These are phyloP conservation scores for Acmispon strigosus DNA, from an alignment of 306 rosid species.

Conservation along the genomic window DNA sequence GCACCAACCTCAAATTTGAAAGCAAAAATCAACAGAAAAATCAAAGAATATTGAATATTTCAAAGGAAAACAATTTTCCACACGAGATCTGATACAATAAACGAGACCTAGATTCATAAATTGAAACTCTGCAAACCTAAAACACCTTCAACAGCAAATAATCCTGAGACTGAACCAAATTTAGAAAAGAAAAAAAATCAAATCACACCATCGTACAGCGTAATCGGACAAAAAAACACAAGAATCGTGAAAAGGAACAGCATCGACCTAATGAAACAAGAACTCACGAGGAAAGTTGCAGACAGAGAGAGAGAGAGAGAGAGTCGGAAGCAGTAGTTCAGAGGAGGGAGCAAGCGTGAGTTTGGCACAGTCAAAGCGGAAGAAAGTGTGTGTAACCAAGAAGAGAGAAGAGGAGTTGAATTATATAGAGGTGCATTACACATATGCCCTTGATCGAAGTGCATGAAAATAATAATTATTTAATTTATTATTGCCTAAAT, in stretches of 20 bases:
- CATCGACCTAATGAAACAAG: background rate
- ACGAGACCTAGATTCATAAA: background rate
- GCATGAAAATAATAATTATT: background rate
- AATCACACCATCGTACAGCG: background rate
- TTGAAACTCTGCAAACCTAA: background rate
- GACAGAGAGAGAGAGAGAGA: background rate
- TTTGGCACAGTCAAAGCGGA: constrained; percentile 46
- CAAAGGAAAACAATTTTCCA: background rate
- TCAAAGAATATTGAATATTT: background rate
- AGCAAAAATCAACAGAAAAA: background rate
- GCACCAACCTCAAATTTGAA: background rate
- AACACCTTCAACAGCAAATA: background rate
- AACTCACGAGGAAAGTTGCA: constrained; percentile 15
- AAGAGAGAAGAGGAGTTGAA: constrained; percentile 37
- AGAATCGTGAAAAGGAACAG: background rate
- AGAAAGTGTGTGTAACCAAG: constrained; percentile 17
- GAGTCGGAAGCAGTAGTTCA: background rate
- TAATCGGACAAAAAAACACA: background rate
- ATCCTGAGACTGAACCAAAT: background rate
- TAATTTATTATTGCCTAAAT: background rate
- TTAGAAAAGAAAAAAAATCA: background rate
- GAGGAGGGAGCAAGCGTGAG: constrained; percentile 40
- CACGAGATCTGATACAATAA: background rate
- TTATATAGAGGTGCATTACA: constrained; percentile 58
- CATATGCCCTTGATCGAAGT: constrained; percentile 40